These are phyloP conservation scores for Penicillium sp. DNA, from an alignment of 2,329 filamentous ascomycete species.

Conservation along the genomic window DNA sequence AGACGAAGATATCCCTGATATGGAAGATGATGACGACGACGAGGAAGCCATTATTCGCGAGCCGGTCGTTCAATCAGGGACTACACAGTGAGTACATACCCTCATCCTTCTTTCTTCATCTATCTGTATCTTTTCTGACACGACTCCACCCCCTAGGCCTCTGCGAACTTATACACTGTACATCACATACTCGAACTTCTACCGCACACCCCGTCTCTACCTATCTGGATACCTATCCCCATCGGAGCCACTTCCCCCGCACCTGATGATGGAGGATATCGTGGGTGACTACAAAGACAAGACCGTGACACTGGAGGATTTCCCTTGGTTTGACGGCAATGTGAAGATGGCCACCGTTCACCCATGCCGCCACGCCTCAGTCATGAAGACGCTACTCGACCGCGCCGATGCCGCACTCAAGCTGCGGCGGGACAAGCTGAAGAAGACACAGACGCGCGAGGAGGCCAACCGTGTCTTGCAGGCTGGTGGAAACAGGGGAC, in stretches of 20 bases:
- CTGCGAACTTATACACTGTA: constrained; percentile 96
- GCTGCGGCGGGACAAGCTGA: constrained; percentile 78
- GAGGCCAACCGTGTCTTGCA: constrained; percentile 25
- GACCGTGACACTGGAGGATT: constrained; percentile 96
- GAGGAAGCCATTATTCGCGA: constrained; percentile 95
- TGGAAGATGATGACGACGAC: constrained; percentile 94
- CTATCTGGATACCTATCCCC: constrained; percentile 82
- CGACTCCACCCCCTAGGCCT: constrained; percentile 53
- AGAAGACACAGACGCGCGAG: constrained; percentile 54
- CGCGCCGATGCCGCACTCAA: constrained; percentile 92
- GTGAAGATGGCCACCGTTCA: constrained; percentile 97
- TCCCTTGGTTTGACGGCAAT: constrained; percentile 86
- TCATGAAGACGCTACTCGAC: constrained; percentile 97
- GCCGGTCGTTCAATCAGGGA: constrained; percentile 49
- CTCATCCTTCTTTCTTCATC: background rate
- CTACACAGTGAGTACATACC: constrained; percentile 54
- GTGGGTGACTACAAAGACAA: constrained; percentile 97
- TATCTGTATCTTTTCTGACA: constrained; percentile 6
- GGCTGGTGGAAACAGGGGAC: constrained; percentile 53
- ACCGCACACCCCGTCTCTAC: constrained; percentile 91
- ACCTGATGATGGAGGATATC: constrained; percentile 94
- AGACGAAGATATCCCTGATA: constrained; percentile 86
- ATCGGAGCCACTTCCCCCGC: constrained; percentile 76
- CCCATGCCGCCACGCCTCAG: constrained; percentile 92
- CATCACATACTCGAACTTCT: constrained; percentile 96